Evolutionary conservation across 345 rosid genomes (phyloP).

Genomic region (Raphanus raphanistrum): DNA sequence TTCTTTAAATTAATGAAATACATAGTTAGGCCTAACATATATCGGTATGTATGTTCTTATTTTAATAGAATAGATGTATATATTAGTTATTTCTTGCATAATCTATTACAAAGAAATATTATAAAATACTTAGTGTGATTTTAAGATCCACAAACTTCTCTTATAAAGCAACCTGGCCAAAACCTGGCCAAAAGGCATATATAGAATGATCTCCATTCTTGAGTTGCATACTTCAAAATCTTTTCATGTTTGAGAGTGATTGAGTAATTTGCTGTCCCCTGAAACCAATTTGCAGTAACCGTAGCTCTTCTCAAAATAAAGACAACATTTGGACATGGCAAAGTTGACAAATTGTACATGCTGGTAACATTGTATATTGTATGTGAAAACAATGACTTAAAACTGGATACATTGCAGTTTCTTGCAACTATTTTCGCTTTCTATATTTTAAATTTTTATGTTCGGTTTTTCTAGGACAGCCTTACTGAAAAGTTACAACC

Average conservation of each 20-base stretch:
- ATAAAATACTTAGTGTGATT: too few species aligned
- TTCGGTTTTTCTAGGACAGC: background rate
- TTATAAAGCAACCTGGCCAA: background rate
- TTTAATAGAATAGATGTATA: too few species aligned
- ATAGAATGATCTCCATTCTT: background rate
- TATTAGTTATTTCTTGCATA: too few species aligned
- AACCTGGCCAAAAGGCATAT: background rate
- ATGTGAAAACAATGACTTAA: background rate
- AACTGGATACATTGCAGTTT: background rate
- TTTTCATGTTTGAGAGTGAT: background rate
- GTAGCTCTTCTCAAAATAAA: too few species aligned
- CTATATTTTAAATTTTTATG: background rate
- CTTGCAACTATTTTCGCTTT: background rate
- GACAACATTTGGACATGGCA: background rate
- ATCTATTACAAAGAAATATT: too few species aligned
- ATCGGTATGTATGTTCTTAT: too few species aligned
- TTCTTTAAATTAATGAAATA: too few species aligned
- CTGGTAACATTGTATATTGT: background rate
- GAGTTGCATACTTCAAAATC: background rate
- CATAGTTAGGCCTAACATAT: too few species aligned
- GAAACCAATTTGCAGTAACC: background rate
- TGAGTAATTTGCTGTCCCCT: background rate
- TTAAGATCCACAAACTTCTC: too few species aligned
- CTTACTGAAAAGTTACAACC: conserved; percentile 14
- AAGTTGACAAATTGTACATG: background rate